phyloP scores from a whole-genome alignment of 768 basidiomycete species.

The Hebeloma cylindrosporum region DNA sequence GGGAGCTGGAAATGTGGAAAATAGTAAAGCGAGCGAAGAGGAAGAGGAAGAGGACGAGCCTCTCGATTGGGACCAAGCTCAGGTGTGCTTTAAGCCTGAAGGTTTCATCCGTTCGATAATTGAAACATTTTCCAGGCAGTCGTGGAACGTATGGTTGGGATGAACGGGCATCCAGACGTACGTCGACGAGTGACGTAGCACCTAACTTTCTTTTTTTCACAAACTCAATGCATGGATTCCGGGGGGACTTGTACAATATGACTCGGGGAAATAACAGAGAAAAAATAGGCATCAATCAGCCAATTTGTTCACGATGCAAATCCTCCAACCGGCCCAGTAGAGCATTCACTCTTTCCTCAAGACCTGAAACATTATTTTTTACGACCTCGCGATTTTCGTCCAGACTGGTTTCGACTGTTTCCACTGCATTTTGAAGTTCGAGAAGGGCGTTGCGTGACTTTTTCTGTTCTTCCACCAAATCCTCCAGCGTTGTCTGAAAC shows the following conservation, averaged over 20 bases:
- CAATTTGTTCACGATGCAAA: conserved; percentile 24
- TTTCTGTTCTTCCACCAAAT: conserved; percentile 73
- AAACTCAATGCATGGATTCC: background rate
- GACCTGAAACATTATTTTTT: conserved; percentile 68
- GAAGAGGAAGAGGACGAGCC: conserved; percentile 68
- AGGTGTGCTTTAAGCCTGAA: conserved; percentile 37
- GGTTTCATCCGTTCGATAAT: background rate
- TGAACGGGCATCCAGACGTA: conserved; percentile 37
- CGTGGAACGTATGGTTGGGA: conserved; percentile 60
- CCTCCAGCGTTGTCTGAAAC: conserved; percentile 65
- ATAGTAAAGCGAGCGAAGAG: conserved; percentile 45
- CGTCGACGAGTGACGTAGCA: conserved; percentile 31
- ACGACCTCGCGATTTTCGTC: conserved; percentile 70
- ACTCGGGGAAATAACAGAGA: background rate
- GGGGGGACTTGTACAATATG: conserved; percentile 1
- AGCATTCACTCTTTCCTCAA: conserved; percentile 53
- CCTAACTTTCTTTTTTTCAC: background rate
- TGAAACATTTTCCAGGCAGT: conserved; percentile 36
- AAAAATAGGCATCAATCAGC: conserved; percentile 8
- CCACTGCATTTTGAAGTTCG: conserved; percentile 68
- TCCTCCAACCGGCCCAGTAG: conserved; percentile 45
- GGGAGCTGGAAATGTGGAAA: conserved; percentile 57
- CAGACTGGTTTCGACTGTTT: conserved; percentile 73
- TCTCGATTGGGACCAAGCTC: conserved; percentile 69
- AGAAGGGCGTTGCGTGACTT: conserved; percentile 60